These are phyloP conservation scores for Stylonectria norvegica DNA, from an alignment of 2,329 filamentous ascomycete species.

Conservation along the genomic window DNA sequence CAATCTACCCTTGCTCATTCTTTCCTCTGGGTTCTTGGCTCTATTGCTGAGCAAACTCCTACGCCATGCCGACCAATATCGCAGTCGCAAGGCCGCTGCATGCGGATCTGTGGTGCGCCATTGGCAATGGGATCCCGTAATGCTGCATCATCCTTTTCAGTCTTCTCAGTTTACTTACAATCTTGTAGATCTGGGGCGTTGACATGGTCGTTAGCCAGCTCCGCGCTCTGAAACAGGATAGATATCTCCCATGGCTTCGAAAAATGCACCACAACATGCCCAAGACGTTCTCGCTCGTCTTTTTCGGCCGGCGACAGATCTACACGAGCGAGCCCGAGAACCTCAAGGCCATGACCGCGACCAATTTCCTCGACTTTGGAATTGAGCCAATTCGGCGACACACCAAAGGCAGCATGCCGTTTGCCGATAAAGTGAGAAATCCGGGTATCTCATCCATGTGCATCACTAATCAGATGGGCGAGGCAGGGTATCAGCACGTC, in stretches of 20 bases:
- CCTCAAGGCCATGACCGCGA: slow-evolving; percentile 20
- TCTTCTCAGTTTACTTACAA: too few relatives aligned
- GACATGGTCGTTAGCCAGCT: slow-evolving; percentile 18
- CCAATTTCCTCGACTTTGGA: slow-evolving; percentile 20
- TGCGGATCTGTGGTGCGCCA: slow-evolving; percentile 8
- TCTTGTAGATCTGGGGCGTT: slow-evolving; percentile 15
- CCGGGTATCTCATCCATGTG: slow-evolving; percentile 7
- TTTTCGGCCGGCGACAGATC: slow-evolving; percentile 18
- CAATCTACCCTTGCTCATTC: slow-evolving; percentile 3
- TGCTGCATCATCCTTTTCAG: too few relatives aligned
- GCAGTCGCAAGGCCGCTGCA: slow-evolving; percentile 4
- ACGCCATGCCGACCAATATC: slow-evolving; percentile 1
- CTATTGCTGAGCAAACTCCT: slow-evolving; percentile 5
- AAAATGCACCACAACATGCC: slow-evolving; percentile 14
- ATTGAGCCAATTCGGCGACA: slow-evolving; percentile 19
- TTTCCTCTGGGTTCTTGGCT: slow-evolving; percentile 3
- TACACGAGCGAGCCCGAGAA: slow-evolving; percentile 20
- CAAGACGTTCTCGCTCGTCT: slow-evolving; percentile 21
- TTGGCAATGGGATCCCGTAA: slow-evolving; percentile 16
- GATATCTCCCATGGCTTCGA: slow-evolving; percentile 20
- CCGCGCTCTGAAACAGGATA: slow-evolving; percentile 13
- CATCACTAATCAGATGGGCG: too few relatives aligned
- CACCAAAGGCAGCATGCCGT: slow-evolving; percentile 13
- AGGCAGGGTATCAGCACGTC: slow-evolving; percentile 14
- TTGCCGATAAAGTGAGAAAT: slow-evolving; percentile 20